These are phyloP conservation scores for Teunomyces barrocoloradensis DNA, from an alignment of 805 yeast species.

Conservation along the genomic window DNA sequence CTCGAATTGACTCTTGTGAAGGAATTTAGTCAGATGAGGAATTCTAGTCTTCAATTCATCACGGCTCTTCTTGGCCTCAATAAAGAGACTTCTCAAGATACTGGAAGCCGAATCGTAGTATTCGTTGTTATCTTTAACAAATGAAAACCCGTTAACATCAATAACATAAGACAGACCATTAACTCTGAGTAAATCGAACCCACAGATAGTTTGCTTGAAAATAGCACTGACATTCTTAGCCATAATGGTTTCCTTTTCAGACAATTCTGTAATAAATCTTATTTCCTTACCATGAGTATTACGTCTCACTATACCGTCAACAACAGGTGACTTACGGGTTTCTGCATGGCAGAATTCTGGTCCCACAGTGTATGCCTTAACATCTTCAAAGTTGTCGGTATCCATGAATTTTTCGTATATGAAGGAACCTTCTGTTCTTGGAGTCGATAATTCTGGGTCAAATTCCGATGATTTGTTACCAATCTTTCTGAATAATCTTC, in stretches of 20 bases:
- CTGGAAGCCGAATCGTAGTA: slow-evolving; percentile 84
- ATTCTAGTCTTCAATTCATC: slow-evolving; percentile 38
- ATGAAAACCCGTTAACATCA: slow-evolving; percentile 97
- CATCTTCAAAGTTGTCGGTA: slow-evolving; percentile 97
- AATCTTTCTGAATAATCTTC: slow-evolving; percentile 88
- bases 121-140: slow-evolving; percentile 85
- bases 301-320: slow-evolving; percentile 97
- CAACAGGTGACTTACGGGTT: slow-evolving; percentile 97
- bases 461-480: slow-evolving; percentile 97
- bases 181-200: slow-evolving; percentile 90
- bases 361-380: slow-evolving; percentile 97
- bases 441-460: slow-evolving; percentile 71
- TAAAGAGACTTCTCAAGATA: slow-evolving; percentile 72
- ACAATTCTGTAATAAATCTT: slow-evolving; percentile 78
- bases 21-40: slow-evolving; percentile 31
- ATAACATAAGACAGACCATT: slow-evolving; percentile 87
- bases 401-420: slow-evolving; percentile 95
- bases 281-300: slow-evolving; percentile 97
- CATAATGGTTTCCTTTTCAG: slow-evolving; percentile 72
- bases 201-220: slow-evolving; percentile 93
- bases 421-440: slow-evolving; percentile 88
- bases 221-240: slow-evolving; percentile 73
- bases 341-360: slow-evolving; percentile 92
- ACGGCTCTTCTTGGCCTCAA: slow-evolving; percentile 46
- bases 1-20: slow-evolving; percentile 42